phyloP scores from a whole-genome alignment of 2,329 filamentous ascomycete genomes.

The Tolypocladium ophioglossoides region DNA sequence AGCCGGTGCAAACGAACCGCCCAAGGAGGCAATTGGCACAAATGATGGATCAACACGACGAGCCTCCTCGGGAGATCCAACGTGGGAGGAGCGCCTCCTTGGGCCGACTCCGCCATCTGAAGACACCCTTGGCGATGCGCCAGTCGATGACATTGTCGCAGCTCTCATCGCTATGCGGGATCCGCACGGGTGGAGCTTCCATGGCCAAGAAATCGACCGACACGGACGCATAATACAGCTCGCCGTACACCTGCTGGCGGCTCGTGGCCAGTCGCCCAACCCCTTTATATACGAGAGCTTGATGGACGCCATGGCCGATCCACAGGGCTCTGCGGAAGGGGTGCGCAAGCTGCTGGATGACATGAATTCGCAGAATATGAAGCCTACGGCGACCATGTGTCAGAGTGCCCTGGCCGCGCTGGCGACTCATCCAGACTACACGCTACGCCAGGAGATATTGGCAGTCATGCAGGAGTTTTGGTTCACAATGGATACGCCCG shows the following conservation, averaged over 20 bases:
- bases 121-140: constrained; percentile 5
- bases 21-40: neutral
- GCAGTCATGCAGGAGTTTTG: constrained; percentile 65
- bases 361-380: constrained; percentile 52
- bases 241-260: constrained; percentile 47
- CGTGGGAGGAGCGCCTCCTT: constrained; percentile 9
- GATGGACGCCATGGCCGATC: constrained; percentile 59
- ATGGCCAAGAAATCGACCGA: constrained; percentile 10
- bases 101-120: constrained; percentile 8
- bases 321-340: constrained; percentile 54
- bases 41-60: neutral
- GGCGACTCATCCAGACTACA: constrained; percentile 76
- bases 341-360: constrained; percentile 58
- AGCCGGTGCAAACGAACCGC: neutral
- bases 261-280: constrained; percentile 44
- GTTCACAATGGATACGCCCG: constrained; percentile 39
- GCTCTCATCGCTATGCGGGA: constrained; percentile 18
- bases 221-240: constrained; percentile 25
- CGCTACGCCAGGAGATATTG: constrained; percentile 61
- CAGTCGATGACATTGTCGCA: constrained; percentile 14
- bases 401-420: constrained; percentile 63
- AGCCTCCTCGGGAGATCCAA: neutral
- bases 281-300: constrained; percentile 61
- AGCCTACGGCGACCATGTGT: constrained; percentile 56
- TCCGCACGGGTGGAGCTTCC: constrained; percentile 7